Base-by-base conservation (phyloP, 257 asterid species). In the Petrea volubilis region DNA sequence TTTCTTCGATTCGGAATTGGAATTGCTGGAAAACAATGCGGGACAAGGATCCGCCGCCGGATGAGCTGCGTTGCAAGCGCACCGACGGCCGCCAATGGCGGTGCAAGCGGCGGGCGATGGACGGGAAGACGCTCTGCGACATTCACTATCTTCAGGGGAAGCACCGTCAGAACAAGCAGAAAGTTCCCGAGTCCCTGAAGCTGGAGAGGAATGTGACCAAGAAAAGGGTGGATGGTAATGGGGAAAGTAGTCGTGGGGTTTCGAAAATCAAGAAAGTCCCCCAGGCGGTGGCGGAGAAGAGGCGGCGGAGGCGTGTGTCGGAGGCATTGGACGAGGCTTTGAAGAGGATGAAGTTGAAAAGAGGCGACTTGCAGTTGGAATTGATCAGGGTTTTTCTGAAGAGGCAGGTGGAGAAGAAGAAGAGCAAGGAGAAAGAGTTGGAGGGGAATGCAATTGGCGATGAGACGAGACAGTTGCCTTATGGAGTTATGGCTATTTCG, bases 61-160 rank as follows among this genome's bases (percentile, higher is more conserved):
- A 95, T 53, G 87, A 92, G 60, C 68, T 87, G 69, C 96, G 99
- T 58, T 95, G 99, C 88, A 91, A 91, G 79, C 76, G 99, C 55
- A 92, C 98, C 0, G 99, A 95, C 86, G 99, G 99, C 71, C 89
- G 99, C 38, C 92, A 87, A 81, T 95, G 99, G 99, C 84, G 98
- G 85, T 95, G 99, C 89, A 82, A 81, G 31, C 88, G 95, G 58
- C 85, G 81, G 2, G 96, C 90, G 27, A 75, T 88, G 85, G 97
- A 81, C 18, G 98, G 96, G 29, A 86, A 80, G 15, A 88, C 93
- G 82, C 95, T 95, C 18, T 95, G 99, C 77, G 96, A 92, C 33
- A 82, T 95, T 76, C 99, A 95, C 78, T 76, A 91, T 70, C 84
- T 89, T 4, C 98, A 92, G 64, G 97, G 97, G 24, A 83, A 89